Base-by-base conservation (phyloP, 768 basidiomycete species). In the Butyriboletus loyo region DNA sequence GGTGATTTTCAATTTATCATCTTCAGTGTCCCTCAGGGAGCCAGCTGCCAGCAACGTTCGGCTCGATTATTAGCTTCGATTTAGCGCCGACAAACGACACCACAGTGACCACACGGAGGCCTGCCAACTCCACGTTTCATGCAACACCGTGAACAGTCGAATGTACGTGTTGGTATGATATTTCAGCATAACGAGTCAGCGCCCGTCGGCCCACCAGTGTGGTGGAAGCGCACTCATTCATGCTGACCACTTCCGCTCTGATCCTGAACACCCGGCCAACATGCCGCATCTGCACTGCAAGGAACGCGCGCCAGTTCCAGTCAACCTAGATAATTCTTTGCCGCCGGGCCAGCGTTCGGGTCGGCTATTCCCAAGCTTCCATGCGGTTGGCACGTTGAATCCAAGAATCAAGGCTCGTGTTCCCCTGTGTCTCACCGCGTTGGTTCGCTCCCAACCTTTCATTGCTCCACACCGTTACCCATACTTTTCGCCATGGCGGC, bases 361-460 rank as follows among this genome's bases (percentile, higher is more conserved):
- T 44, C 30, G 35, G 46, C 21, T 30, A 27, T 57, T 37, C 28
- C 30, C 9, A n/a, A n/a, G 9, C 32, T 32, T 24, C 43, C 50
- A 28, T 45, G 15, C 21, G 7, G 30, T n/a, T 28, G 31, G 37
- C 57, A 63, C 56, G 61, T 43, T 64, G 58, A 32, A 6, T 13
- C 4, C 31, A 30, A 3, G 36, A 40, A 44, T 31, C 39, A 14
- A 38, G n/a, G 37, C 62, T 28, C 61, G 58, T 56, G 61, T 44
- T 30, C 52, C 50, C 30, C 48, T 6, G 38, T 37, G 2, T 30
- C 4, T 37, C 13, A 38, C 30, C n/a, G 34, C 47, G 24, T 31
- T 44, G 42, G 15, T 22, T 30, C 14, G 50, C 30, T 39, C 34
- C 7, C 19, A 24, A 24, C 43, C 21, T 13, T 46, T 17, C 36